Evolutionary conservation across 2,329 filamentous ascomycete genomes (phyloP).

Genomic region (Graphiopsis chlorocephala): DNA sequence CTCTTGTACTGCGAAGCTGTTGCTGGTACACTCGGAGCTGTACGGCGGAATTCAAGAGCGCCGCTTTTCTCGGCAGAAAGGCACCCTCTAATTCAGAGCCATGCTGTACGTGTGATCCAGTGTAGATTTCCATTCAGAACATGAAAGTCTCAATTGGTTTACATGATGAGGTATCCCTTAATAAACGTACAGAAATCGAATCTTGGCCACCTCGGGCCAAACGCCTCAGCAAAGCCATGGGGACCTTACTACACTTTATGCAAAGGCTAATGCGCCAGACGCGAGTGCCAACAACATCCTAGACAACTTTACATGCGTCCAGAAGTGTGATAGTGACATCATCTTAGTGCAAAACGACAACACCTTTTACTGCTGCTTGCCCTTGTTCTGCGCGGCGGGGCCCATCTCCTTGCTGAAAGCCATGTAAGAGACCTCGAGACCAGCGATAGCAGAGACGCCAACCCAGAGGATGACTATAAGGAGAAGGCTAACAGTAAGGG

Average conservation of each 20-base stretch:
- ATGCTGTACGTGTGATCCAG: no score
- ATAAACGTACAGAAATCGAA: constrained; percentile 5
- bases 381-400: constrained; percentile 70
- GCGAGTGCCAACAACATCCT: not conserved
- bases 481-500: constrained; percentile 66
- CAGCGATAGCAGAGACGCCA: constrained; percentile 71
- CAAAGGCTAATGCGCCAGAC: not conserved
- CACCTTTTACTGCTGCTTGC: constrained; percentile 59
- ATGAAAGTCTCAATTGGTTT: constrained; percentile 1
- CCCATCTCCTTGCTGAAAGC: constrained; percentile 97
- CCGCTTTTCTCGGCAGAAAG: no score
- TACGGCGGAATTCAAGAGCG: no score
- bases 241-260: not conserved
- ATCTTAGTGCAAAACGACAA: not conserved
- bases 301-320: not conserved
- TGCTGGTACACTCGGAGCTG: not conserved
- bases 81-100: no score
- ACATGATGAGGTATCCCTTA: constrained; percentile 4
- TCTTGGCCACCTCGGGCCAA: not conserved
- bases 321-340: not conserved
- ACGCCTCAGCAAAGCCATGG: not conserved
- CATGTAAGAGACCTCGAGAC: constrained; percentile 85
- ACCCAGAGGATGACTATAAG: constrained; percentile 75
- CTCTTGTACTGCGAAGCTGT: not conserved
- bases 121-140: no score